Base-by-base conservation (phyloP, 2,329 filamentous ascomycete genomes). In the Huntiella moniliformis region DNA sequence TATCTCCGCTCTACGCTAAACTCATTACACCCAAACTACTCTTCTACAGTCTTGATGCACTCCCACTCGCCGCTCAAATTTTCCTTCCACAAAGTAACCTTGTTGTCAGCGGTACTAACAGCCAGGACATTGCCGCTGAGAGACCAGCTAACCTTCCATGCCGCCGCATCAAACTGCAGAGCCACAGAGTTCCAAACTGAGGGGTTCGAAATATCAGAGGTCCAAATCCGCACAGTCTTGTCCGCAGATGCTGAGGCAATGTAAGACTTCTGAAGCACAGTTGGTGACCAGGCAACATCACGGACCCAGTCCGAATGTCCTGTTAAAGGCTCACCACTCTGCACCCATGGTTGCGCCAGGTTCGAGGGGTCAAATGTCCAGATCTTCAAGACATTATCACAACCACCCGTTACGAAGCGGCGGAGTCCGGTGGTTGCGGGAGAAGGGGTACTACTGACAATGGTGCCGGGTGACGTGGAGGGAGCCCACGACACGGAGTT, bases 121-220 rank as follows among this genome's bases (percentile, higher is more conserved):
- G 91, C 91, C 55, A 98, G 70, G 15, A 96, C 87, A 60, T 98
- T 98, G 44, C 91, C 91, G 61, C 85, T 94, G 58, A 96, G 68
- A 56, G 86, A 94, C 91, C 91, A 98, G 70, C 85, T 95, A 39
- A 95, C 91, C 47, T 91, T 78, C 91, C 91, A 98, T 49, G 94
- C 74, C 40, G 87, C 79, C 4, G 81, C 77, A 51, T 95, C 88
- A 55, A 98, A 93, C 56, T 79, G 76, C 52, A 98, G 71, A 36
- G 82, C 76, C 62, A 92, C 91, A 63, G 75, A 79, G 49, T 79
- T 76, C 91, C 91, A 98, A 56, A 84, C 76, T 17, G 72, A 74
- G 12, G 74, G 66, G 18, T 72, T 65, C 7, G 60, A 55, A 6
- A 59, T 54, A 55, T 85, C 80, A 22, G 74, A 79, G 7, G 88